phyloP scores from a whole-genome alignment of 192 early-diverging fungal genomes.

The Obelidium mucronatum region DNA sequence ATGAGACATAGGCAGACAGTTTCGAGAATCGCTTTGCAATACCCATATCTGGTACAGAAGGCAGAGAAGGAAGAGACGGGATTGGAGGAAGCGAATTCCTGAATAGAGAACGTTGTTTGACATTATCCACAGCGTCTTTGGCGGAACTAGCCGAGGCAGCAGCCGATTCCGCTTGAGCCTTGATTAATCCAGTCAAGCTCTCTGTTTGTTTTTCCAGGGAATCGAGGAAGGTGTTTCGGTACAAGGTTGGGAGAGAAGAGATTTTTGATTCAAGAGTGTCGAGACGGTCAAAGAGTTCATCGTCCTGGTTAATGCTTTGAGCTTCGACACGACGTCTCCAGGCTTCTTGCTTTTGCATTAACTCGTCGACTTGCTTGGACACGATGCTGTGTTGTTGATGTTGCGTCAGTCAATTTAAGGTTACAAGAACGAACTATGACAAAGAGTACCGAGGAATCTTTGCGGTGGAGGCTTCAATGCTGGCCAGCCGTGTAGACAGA shows the following conservation, averaged over 20 bases:
- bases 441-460: too few relatives aligned
- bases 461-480: too few relatives aligned
- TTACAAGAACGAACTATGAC: too few relatives aligned
- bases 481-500: too few relatives aligned
- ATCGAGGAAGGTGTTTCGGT: not conserved
- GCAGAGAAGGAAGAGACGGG: not conserved
- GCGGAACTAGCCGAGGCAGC: not conserved
- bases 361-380: not conserved
- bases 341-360: not conserved
- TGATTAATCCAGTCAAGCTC: not conserved
- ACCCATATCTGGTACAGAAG: not conserved
- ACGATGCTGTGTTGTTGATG: too few relatives aligned
- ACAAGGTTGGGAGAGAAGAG: not conserved
- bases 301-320: not conserved
- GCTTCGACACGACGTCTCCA: not conserved
- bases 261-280: not conserved
- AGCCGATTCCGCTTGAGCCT: not conserved
- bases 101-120: not conserved
- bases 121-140: not conserved
- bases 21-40: not conserved
- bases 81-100: not conserved
- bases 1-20: not conserved
- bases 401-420: too few relatives aligned
- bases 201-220: not conserved
- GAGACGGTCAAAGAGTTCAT: not conserved